Evolutionary conservation across 768 basidiomycete species (phyloP), one percentile per base, ranked within the genome.

Genomic region (Russula compacta): DNA sequence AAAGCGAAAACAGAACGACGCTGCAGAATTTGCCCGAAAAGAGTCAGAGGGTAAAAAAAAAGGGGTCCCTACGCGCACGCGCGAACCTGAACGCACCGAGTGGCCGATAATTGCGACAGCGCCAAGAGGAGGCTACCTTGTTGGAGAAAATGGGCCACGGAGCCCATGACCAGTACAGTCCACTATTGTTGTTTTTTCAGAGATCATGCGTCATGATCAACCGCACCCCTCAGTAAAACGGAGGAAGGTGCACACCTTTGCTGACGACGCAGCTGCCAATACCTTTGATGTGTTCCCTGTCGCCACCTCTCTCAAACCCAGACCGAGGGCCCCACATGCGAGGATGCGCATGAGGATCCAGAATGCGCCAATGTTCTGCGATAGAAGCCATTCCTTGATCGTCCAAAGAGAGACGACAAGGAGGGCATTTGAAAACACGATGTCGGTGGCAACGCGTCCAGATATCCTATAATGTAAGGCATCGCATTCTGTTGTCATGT

Each of bases 311-410:
- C 86, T 84, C 19, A 81, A 71, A 48, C 87, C 65, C 46, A 82
- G 78, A 19, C 81, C 83, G 56, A 88, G 67, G n/a, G 81, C 85
- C n/a, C 83, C 86, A 65, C 83, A 82, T 3, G 85, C 86, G 55
- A 91, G 75, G 52, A 89, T 78, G 63, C 87, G 76, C 75, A 90
- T 84, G 38, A 86, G 76, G 14, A 89, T 76, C 89, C 88, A 91
- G 68, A 89, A 85, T 9, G 86, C 80, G 7, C 85, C 84, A 21
- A 85, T 80, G 70, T 88, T 84, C 42, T 79, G 79, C 17, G 81
- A 76, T 50, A 91, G 72, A 7, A 90, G 72, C 75, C 82, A 81
- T 67, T 84, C 85, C 73, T 87, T 88, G 53, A 81, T 78, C 6
- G 82, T 78, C 71, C 83, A 80, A 39, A 86, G 72, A 5, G 84